These are phyloP conservation scores for Penicillium verhagenii DNA, from an alignment of 495 filamentous ascomycete genomes.

Conservation along the genomic window DNA sequence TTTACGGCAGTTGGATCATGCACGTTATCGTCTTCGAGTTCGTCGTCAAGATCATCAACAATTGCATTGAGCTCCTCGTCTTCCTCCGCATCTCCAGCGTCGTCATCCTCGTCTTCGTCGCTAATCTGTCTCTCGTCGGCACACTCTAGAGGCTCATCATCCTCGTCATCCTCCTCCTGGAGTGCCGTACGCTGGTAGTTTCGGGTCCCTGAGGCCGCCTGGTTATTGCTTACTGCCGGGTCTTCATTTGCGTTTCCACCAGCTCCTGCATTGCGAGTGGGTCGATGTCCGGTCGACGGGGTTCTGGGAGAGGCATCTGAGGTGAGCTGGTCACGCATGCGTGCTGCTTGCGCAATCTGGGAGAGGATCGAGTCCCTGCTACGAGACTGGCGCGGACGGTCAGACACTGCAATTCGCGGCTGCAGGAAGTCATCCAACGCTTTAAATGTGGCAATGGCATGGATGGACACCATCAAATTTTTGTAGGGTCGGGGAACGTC, in stretches of 20 bases:
- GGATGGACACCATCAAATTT: conserved; percentile 96
- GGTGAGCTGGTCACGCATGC: conserved; percentile 45
- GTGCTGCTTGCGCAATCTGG: conserved; percentile 78
- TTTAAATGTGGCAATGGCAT: conserved; percentile 98
- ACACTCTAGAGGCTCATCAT: conserved; percentile 74
- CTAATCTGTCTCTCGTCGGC: conserved; percentile 88
- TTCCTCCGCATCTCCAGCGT: conserved; percentile 64
- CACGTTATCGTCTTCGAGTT: conserved; percentile 69
- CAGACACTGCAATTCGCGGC: conserved; percentile 80
- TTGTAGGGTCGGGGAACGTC: conserved; percentile 82
- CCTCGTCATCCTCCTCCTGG: conserved; percentile 57
- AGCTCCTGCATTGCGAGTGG: conserved; percentile 27
- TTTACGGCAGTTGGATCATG: conserved; percentile 87
- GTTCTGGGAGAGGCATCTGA: conserved; percentile 28
- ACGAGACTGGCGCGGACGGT: conserved; percentile 70
- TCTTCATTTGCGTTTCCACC: conserved; percentile 14
- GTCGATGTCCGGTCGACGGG: conserved; percentile 21
- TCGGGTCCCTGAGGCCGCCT: conserved; percentile 29
- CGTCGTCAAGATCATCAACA: conserved; percentile 86
- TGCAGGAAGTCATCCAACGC: conserved; percentile 94
- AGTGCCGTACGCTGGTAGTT: conserved; percentile 49
- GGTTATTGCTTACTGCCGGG: neutral
- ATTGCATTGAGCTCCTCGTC: conserved; percentile 76
- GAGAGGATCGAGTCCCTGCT: conserved; percentile 65
- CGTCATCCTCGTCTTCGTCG: conserved; percentile 72